phyloP scores from a whole-genome alignment of 1,284 basidiomycete genomes.

The Trichosporon coremiiforme region DNA sequence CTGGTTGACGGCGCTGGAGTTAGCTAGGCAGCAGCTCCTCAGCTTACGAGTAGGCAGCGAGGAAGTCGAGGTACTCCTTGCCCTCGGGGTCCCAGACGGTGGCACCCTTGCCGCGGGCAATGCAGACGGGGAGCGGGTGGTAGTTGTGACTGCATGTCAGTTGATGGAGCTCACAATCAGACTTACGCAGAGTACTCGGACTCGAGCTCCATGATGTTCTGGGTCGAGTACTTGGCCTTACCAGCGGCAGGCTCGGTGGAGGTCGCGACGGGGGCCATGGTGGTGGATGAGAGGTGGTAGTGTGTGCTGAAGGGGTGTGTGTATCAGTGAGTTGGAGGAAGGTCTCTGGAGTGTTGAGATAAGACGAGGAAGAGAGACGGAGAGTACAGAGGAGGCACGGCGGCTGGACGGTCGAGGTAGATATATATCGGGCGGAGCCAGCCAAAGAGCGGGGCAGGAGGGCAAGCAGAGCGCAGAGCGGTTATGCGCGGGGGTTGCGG shows the following conservation, averaged over 20 bases:
- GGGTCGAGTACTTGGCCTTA: conserved; percentile 55
- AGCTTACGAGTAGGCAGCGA: conserved; percentile 91
- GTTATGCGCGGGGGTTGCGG: background rate
- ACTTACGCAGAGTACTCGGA: conserved; percentile 62
- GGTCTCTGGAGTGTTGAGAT: background rate
- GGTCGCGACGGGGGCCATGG: conserved; percentile 43
- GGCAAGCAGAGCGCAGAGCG: background rate
- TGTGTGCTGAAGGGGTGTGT: background rate
- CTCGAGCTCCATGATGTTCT: conserved; percentile 78
- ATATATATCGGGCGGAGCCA: conserved; percentile 10
- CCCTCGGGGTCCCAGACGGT: conserved; percentile 97
- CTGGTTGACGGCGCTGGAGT: conserved; percentile 77
- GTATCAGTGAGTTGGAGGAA: background rate
- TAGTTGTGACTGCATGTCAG: conserved; percentile 68
- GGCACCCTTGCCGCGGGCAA: conserved; percentile 84
- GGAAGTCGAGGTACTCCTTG: conserved; percentile 90
- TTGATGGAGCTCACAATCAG: background rate
- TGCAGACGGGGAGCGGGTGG: conserved; percentile 92
- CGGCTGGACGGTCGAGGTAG: background rate
- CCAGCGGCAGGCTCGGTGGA: conserved; percentile 63
- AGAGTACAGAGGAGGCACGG: background rate
- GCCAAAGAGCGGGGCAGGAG: background rate
- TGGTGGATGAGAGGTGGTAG: conserved; percentile 5
- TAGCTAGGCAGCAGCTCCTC: conserved; percentile 9
- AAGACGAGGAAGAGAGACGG: background rate